Base-by-base conservation (phyloP, 371 early-diverging fungal genomes). In the Funneliformis caledonium region DNA sequence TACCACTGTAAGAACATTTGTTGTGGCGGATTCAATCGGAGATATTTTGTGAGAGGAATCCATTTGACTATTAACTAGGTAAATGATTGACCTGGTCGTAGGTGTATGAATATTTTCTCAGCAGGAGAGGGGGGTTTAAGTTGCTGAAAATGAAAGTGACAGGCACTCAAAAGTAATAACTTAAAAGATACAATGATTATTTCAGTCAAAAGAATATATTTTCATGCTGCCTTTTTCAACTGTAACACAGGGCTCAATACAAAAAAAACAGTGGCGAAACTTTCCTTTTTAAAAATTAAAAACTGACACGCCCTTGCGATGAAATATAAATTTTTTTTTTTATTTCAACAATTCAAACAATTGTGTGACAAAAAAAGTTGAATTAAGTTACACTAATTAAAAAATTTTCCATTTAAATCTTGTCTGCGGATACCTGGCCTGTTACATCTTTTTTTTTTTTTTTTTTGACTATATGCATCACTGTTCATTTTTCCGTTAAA, bases 11-110 rank as follows among this genome's bases (percentile, higher is more conserved):
- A 74, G 26, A 37, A 74, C 74, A 56, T 74, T 74, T 14, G 74
- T 74, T 16, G n/a, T 37, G 33, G 42, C 6, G 52, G 56, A 52
- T 59, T 74, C 60, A 61, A 85, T 85, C 70, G 70, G 70, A 6
- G 70, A 70, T 12, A 26, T 70, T 22, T 42, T 70, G 11, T 22
- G 45, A 12, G 47, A 70, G n/a, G 70, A 70, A 43, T 70, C 70
- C 70, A 70, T 70, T 4, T 14, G n/a, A 19, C n/a, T 56, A 16
- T 5, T 56, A 56, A 19, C 56, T 56, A 19, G 7, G 47, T n/a
- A 45, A 19, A 22, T 70, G 22, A 67, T 31, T 67, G 33, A 16
- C 33, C 37, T 67, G 67, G 67, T 16, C 67, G 67, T 67, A 67
- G 10, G 67, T 16, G 16, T 67, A 14, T 33, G 22, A 43, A 11